Percentiles rank a stretch among this genome's conserved stretches.
These are phyloP conservation scores for Panus rudis DNA, from an alignment of 768 basidiomycete species.

Conservation along the genomic window DNA sequence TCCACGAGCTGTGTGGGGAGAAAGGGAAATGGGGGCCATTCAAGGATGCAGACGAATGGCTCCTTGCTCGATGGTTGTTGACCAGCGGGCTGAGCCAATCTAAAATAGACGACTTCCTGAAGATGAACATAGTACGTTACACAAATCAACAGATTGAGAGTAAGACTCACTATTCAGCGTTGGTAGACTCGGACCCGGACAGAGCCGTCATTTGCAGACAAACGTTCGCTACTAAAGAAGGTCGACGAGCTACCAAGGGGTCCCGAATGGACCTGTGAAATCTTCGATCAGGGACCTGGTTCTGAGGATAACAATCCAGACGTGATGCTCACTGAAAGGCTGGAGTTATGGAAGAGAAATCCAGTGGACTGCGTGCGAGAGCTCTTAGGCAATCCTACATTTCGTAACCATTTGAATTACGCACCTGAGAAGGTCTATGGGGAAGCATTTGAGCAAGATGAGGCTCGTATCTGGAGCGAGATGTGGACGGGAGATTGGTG, in stretches of 20 bases:
- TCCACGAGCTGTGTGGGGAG: constrained; percentile 2
- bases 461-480: constrained; percentile 11
- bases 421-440: constrained; percentile 9
- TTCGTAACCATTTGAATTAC: constrained; percentile 23
- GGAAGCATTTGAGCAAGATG: constrained; percentile 13
- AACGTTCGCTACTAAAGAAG: constrained; percentile 15
- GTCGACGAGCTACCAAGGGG: constrained; percentile 23
- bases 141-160: too few species aligned
- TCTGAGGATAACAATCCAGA: constrained; percentile 8
- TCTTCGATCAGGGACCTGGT: constrained; percentile 10
- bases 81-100: constrained; percentile 3
- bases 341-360: constrained; percentile 20
- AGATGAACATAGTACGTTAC: constrained; percentile 23
- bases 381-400: constrained; percentile 22
- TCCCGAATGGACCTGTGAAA: constrained; percentile 18
- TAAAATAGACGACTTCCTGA: constrained; percentile 22
- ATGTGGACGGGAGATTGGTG: constrained; percentile 23
- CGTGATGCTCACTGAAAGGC: not conserved
- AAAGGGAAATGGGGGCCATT: constrained; percentile 21
- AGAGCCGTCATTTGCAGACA: constrained; percentile 21
- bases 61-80: constrained; percentile 2
- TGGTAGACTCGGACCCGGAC: constrained; percentile 13
- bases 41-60: constrained; percentile 21
- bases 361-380: constrained; percentile 22
- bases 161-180: too few species aligned